phyloP scores from a whole-genome alignment of 768 basidiomycete genomes.

The Tylopilus vinaceipallidus region DNA sequence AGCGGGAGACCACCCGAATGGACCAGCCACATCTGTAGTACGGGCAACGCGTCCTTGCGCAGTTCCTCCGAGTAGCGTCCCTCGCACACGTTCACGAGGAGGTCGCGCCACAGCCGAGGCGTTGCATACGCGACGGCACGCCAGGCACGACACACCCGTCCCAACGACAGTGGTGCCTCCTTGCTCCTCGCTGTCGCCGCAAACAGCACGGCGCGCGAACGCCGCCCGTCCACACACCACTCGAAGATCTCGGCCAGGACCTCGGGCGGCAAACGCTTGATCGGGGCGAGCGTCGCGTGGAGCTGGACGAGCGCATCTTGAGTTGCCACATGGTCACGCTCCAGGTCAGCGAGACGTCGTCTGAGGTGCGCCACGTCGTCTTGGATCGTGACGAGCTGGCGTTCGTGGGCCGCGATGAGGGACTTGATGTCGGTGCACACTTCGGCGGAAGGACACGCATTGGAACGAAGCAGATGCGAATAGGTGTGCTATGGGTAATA shows the following conservation, averaged over 20 bases:
- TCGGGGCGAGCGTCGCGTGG: conserved; percentile 16
- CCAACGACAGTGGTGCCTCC: conserved; percentile 28
- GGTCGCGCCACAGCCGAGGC: conserved; percentile 27
- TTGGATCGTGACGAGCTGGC: conserved; percentile 13
- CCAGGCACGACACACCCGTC: conserved; percentile 31
- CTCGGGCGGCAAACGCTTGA: conserved; percentile 26
- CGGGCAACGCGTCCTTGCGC: conserved; percentile 18
- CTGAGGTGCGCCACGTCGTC: conserved; percentile 8
- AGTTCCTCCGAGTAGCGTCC: conserved; percentile 19
- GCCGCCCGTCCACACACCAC: conserved; percentile 13
- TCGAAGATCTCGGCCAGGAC: conserved; percentile 27
- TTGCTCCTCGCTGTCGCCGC: neutral
- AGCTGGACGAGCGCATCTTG: conserved; percentile 15
- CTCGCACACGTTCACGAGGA: conserved; percentile 21
- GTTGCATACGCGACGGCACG: conserved; percentile 24
- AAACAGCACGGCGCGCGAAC: neutral
- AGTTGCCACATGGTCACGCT: conserved; percentile 3
- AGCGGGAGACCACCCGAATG: conserved; percentile 24
- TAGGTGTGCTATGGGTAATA: conserved; percentile 3
- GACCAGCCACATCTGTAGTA: conserved; percentile 20
- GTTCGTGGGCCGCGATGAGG: conserved; percentile 18
- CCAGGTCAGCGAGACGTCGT: conserved; percentile 9
- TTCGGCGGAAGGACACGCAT: conserved; percentile 14
- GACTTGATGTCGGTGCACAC: conserved; percentile 5
- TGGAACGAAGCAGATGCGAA: conserved; percentile 12